Evolutionary conservation across 768 basidiomycete species (phyloP).

Genomic region (Boletellus emodensis): DNA sequence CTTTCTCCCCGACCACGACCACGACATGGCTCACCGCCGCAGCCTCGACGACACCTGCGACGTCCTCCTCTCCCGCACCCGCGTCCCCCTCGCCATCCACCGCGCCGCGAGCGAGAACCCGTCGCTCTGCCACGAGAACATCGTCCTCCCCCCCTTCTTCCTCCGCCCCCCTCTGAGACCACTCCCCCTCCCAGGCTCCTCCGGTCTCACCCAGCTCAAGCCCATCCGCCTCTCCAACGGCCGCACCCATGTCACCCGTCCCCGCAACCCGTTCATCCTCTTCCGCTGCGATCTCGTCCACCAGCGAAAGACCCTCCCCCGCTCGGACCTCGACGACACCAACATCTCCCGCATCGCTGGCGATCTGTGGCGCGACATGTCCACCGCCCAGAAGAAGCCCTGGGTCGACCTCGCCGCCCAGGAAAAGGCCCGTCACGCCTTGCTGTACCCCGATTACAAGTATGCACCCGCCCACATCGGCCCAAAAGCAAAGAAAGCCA

Average conservation of each 20-base stretch:
- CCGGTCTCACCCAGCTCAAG: slow-evolving; percentile 16
- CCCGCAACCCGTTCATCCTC: slow-evolving; percentile 76
- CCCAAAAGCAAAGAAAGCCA: slow-evolving; percentile 22
- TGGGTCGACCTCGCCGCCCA: slow-evolving; percentile 49
- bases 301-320: slow-evolving; percentile 51
- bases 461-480: slow-evolving; percentile 32
- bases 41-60: slow-evolving; percentile 32
- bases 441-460: slow-evolving; percentile 42
- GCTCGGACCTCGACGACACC: slow-evolving; percentile 60
- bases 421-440: slow-evolving; percentile 44
- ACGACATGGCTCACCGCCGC: slow-evolving; percentile 22
- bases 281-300: slow-evolving; percentile 72
- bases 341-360: slow-evolving; percentile 68
- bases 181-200: slow-evolving; percentile 27
- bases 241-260: slow-evolving; percentile 58
- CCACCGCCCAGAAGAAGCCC: slow-evolving; percentile 39
- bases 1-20: neutral
- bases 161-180: slow-evolving; percentile 7
- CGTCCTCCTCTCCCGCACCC: slow-evolving; percentile 25
- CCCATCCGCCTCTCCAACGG: slow-evolving; percentile 15
- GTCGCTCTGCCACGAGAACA: slow-evolving; percentile 9
- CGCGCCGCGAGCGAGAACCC: slow-evolving; percentile 9
- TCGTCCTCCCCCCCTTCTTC: slow-evolving; percentile 6
- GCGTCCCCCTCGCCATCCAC: slow-evolving; percentile 7
- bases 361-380: slow-evolving; percentile 60